These are phyloP conservation scores for Saccharomycopsis sp. DNA, from an alignment of 805 yeast species.

Conservation along the genomic window DNA sequence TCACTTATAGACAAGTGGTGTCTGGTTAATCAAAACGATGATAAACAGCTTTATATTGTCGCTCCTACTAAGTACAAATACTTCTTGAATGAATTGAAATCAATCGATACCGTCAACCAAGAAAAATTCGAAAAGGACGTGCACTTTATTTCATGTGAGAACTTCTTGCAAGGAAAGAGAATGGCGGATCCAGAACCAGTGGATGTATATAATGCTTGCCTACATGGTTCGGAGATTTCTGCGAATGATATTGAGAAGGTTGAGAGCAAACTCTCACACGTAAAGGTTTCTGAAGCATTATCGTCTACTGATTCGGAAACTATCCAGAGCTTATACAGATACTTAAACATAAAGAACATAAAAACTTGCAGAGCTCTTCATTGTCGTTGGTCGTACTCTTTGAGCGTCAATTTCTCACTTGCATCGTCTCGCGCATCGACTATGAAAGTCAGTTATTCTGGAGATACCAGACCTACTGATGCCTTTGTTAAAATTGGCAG, in stretches of 20 bases:
- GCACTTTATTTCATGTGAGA: constrained; percentile 54
- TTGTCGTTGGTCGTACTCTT: constrained; percentile 75
- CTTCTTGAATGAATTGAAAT: constrained; percentile 65
- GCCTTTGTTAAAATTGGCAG: constrained; percentile 61
- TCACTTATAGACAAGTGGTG: constrained; percentile 67
- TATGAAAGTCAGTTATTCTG: constrained; percentile 82
- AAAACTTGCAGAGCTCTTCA: constrained; percentile 74
- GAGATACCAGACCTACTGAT: constrained; percentile 80
- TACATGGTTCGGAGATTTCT: neutral
- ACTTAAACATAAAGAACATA: constrained; percentile 39
- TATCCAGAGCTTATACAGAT: constrained; percentile 34
- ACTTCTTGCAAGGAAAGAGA: constrained; percentile 37
- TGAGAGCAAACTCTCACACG: constrained; percentile 20
- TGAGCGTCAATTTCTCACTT: constrained; percentile 43
- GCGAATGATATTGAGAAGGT: neutral
- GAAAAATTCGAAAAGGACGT: constrained; percentile 32
- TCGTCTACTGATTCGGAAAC: constrained; percentile 8
- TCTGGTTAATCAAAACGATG: constrained; percentile 29
- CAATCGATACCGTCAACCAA: constrained; percentile 33
- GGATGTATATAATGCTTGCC: neutral
- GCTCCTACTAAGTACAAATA: constrained; percentile 69
- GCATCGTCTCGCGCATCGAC: constrained; percentile 22
- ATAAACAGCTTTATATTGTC: constrained; percentile 46
- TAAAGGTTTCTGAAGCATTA: constrained; percentile 24
- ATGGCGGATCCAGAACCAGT: neutral